These are phyloP conservation scores for Parathielavia hyrcaniae DNA, from an alignment of 495 filamentous ascomycete species.

Conservation along the genomic window DNA sequence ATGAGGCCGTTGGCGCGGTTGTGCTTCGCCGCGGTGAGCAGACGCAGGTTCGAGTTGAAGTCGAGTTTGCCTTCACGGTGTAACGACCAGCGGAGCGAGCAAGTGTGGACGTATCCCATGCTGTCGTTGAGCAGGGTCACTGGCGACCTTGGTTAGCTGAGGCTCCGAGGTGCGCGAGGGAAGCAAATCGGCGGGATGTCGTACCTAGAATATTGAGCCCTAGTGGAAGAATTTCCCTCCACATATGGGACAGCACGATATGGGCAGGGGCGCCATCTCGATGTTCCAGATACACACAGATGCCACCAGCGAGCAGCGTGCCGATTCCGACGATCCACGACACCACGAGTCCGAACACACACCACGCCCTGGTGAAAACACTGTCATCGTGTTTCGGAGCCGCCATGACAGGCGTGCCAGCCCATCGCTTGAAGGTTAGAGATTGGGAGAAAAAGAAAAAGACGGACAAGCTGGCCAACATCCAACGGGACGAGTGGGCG, in stretches of 20 bases:
- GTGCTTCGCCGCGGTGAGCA: slow-evolving; percentile 30
- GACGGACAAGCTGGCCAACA: not conserved
- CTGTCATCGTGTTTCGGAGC: slow-evolving; percentile 21
- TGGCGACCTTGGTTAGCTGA: not conserved
- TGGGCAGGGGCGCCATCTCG: slow-evolving; percentile 16
- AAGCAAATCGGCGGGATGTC: not conserved
- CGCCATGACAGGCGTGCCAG: slow-evolving; percentile 13
- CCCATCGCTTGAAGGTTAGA: not conserved
- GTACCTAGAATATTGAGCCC: slow-evolving; percentile 30
- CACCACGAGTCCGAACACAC: slow-evolving; percentile 19
- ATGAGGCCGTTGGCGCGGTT: slow-evolving; percentile 27
- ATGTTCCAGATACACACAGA: slow-evolving; percentile 18
- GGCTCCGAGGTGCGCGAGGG: not conserved
- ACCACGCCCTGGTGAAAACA: slow-evolving; percentile 17
- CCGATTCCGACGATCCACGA: slow-evolving; percentile 23
- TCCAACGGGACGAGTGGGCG: not conserved
- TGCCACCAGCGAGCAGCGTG: slow-evolving; percentile 17
- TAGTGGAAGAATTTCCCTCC: slow-evolving; percentile 25
- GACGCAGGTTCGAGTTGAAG: slow-evolving; percentile 42
- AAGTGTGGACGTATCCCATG: slow-evolving; percentile 38
- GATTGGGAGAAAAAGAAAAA: not conserved
- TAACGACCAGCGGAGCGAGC: slow-evolving; percentile 40
- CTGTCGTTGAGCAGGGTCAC: slow-evolving; percentile 36
- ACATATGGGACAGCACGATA: slow-evolving; percentile 22
- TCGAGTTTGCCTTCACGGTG: slow-evolving; percentile 37